phyloP scores from a whole-genome alignment of 805 yeast species.

The Candida pini region DNA sequence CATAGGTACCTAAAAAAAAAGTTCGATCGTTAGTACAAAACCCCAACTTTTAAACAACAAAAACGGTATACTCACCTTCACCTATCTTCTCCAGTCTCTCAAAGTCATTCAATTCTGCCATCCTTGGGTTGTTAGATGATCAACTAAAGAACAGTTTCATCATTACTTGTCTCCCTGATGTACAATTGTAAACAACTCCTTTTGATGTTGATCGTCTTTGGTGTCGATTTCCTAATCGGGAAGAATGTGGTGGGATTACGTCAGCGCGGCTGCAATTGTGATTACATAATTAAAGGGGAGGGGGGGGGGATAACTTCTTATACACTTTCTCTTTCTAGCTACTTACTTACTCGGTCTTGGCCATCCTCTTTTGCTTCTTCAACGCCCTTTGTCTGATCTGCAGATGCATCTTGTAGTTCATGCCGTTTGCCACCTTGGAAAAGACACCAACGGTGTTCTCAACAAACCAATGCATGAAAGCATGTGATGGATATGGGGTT shows the following conservation, averaged over 20 bases:
- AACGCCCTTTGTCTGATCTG: constrained; percentile 79
- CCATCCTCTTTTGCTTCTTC: constrained; percentile 54
- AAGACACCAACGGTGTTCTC: constrained; percentile 79
- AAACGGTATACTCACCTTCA: constrained; percentile 58
- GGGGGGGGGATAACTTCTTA: too few species aligned
- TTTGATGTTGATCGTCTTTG: too few species aligned
- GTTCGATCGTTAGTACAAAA: constrained; percentile 2
- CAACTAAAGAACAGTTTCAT: too few species aligned
- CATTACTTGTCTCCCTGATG: too few species aligned
- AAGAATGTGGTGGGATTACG: too few species aligned
- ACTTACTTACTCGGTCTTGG: too few species aligned
- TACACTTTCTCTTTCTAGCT: too few species aligned
- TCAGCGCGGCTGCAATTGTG: too few species aligned
- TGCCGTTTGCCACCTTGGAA: constrained; percentile 58
- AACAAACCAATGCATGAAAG: constrained; percentile 79
- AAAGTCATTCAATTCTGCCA: constrained; percentile 88
- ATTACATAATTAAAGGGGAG: too few species aligned
- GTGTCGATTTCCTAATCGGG: too few species aligned
- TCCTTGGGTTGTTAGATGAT: too few species aligned
- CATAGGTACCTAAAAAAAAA: constrained; percentile 66
- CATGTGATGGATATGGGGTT: constrained; percentile 95
- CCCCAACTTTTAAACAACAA: neutral
- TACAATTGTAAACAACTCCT: too few species aligned
- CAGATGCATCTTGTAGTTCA: constrained; percentile 74
- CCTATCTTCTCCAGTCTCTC: constrained; percentile 95